phyloP scores from a whole-genome alignment of 306 rosid species.

The Sicyos edulis region DNA sequence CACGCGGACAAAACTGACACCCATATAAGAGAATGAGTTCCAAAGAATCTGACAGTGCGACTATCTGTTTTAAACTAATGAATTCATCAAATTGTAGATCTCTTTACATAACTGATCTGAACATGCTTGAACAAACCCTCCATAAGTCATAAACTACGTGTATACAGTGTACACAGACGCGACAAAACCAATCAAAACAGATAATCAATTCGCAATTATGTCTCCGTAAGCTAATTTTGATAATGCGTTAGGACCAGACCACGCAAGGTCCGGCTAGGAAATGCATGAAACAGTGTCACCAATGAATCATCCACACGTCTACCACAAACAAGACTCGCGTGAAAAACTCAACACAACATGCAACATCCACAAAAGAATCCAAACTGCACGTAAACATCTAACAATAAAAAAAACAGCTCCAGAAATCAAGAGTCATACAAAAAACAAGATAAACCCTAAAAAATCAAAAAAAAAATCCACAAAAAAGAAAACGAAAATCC shows the following conservation, averaged over 20 bases:
- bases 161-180: background rate
- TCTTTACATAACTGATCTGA: background rate
- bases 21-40: background rate
- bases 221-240: background rate
- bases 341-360: background rate
- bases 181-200: background rate
- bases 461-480: background rate
- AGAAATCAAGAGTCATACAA: background rate
- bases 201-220: background rate
- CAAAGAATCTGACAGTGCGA: background rate
- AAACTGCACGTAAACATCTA: background rate
- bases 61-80: background rate
- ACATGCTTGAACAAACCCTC: background rate
- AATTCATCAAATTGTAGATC: background rate
- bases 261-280: background rate
- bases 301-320: conserved; percentile 1
- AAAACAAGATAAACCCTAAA: background rate
- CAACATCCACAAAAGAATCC: background rate
- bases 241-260: background rate
- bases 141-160: background rate
- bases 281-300: background rate
- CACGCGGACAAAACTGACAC: background rate
- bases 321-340: background rate
- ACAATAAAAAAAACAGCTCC: background rate
- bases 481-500: background rate